A percentile compares a stretch with the other conserved stretches of the same genome.
phyloP scores from a whole-genome alignment of 345 rosid species.

The Boechera retrofracta region DNA sequence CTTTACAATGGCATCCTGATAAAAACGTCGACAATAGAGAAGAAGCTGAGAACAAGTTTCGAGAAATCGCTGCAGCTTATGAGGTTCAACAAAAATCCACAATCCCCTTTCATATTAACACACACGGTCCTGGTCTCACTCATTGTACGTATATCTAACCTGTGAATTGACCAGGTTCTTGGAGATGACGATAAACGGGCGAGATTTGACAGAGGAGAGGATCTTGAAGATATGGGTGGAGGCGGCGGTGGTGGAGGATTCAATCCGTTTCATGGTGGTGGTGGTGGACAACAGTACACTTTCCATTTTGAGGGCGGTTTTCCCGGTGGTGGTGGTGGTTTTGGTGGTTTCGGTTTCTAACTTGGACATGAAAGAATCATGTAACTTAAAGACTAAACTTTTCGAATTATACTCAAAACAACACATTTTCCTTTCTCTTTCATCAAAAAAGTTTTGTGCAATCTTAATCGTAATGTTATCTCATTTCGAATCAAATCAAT shows the following conservation, averaged over 20 bases:
- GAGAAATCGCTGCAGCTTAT: constrained; percentile 95
- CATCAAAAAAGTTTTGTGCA: constrained; percentile 35
- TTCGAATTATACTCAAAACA: constrained; percentile 25
- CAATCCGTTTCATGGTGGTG: constrained; percentile 82
- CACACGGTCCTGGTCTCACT: constrained; percentile 3
- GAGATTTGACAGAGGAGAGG: constrained; percentile 95
- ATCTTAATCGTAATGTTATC: constrained; percentile 8
- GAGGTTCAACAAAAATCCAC: constrained; percentile 58
- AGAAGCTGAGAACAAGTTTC: constrained; percentile 92
- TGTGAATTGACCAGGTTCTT: constrained; percentile 61
- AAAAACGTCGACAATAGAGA: constrained; percentile 92
- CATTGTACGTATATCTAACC: not conserved
- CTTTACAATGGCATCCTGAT: constrained; percentile 98
- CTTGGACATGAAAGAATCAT: constrained; percentile 34
- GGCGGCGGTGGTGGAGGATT: constrained; percentile 73
- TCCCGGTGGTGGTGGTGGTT: constrained; percentile 82
- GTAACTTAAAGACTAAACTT: constrained; percentile 27
- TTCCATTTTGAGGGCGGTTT: constrained; percentile 93
- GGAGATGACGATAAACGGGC: constrained; percentile 90
- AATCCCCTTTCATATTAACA: constrained; percentile 9
- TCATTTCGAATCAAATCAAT: constrained; percentile 35
- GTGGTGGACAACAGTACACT: constrained; percentile 77
- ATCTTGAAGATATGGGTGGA: constrained; percentile 87
- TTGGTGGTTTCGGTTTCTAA: constrained; percentile 78
- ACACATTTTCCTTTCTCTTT: constrained; percentile 24